These are phyloP conservation scores for Tolypocladium tropicale DNA, from an alignment of 2,329 filamentous ascomycete species.

Conservation along the genomic window DNA sequence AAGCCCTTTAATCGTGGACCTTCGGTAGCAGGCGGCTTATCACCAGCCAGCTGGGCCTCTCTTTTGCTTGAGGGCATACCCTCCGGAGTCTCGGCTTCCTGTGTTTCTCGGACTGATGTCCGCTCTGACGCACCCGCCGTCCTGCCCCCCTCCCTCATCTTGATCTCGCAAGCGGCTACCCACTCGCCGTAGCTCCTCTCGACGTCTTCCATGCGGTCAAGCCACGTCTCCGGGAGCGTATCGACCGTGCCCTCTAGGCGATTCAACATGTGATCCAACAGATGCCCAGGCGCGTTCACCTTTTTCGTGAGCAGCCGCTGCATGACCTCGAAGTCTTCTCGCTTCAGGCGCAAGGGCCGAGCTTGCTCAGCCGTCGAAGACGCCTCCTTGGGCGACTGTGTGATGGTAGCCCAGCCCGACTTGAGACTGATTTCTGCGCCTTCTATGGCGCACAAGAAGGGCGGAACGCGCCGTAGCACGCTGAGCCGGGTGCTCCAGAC, in stretches of 20 bases:
- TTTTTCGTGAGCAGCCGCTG: constrained; percentile 55
- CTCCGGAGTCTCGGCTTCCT: neutral
- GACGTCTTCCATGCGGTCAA: constrained; percentile 72
- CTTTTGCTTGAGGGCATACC: neutral
- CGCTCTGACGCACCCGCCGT: neutral
- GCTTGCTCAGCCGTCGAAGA: constrained; percentile 6
- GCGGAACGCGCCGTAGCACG: constrained; percentile 64
- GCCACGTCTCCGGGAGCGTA: constrained; percentile 75
- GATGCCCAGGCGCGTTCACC: constrained; percentile 58
- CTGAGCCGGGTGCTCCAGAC: constrained; percentile 69
- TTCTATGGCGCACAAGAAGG: constrained; percentile 54
- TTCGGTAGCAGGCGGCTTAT: neutral
- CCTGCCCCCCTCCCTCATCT: constrained; percentile 58
- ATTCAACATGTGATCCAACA: constrained; percentile 80
- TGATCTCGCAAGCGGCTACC: constrained; percentile 67
- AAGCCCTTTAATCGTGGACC: neutral
- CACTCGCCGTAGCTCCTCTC: constrained; percentile 73
- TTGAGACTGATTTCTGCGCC: constrained; percentile 55
- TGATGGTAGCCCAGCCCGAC: constrained; percentile 56
- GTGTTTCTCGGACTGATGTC: neutral
- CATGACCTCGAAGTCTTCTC: constrained; percentile 45
- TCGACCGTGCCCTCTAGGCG: constrained; percentile 74
- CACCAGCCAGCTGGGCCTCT: neutral
- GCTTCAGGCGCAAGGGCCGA: constrained; percentile 21
- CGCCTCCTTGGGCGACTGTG: constrained; percentile 14